Conservation (phyloP, 1,139 yeast species). For the Magnusiomyces fungicola region DNA sequence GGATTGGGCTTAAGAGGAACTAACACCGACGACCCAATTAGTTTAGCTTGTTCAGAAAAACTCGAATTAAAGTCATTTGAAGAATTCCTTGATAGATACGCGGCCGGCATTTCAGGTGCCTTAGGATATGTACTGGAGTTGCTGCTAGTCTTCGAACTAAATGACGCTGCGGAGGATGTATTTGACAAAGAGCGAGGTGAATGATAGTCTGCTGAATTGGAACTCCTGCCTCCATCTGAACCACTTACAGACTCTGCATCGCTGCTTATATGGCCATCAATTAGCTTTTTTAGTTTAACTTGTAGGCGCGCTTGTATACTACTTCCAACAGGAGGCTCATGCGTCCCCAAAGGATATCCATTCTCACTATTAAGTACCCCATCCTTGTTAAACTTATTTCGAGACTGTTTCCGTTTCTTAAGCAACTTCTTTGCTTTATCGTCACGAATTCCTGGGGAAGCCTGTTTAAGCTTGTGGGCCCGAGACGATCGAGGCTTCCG, state of each 20-base stretch:
- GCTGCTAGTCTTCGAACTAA: neutral
- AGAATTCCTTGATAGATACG: neutral
- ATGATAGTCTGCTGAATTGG: slow-evolving; percentile 98
- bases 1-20: too few species aligned
- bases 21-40: too few species aligned
- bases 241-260: neutral
- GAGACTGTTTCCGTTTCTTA: neutral
- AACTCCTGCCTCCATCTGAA: slow-evolving; percentile 36
- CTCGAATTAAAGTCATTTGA: neutral
- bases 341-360: neutral
- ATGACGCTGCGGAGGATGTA: neutral
- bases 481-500: neutral
- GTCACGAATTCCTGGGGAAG: neutral
- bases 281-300: neutral
- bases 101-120: neutral
- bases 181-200: neutral
- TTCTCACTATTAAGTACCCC: neutral
- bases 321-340: neutral
- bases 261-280: neutral
- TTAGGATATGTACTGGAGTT: neutral
- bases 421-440: neutral
- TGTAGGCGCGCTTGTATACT: neutral
- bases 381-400: neutral
- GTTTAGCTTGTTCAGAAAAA: neutral
- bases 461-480: neutral